phyloP scores from a whole-genome alignment of 208 protist genomes.

The Wallacemonas sp. region DNA sequence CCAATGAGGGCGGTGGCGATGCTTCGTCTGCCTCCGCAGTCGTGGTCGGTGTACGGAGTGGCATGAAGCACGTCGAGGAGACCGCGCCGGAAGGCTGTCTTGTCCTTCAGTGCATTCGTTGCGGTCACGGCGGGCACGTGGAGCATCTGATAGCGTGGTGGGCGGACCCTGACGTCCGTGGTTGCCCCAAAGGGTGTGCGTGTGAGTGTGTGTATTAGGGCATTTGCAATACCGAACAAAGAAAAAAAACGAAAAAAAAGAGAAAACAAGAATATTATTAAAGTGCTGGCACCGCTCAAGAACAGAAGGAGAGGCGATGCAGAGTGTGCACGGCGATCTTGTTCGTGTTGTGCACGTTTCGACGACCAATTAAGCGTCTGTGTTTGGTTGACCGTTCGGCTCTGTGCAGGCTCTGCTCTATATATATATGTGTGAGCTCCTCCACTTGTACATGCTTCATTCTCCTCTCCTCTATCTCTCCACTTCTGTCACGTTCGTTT shows the following conservation, averaged over 20 bases:
- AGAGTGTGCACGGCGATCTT: no score
- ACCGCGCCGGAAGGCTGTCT: slow-evolving; percentile 48
- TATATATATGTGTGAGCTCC: no score
- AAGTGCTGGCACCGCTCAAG: no score
- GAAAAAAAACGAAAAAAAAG: slow-evolving; percentile 12
- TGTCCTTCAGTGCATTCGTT: slow-evolving; percentile 64
- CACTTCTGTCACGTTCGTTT: neutral
- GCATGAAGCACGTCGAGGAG: neutral
- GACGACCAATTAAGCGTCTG: no score
- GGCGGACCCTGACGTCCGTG: slow-evolving; percentile 46
- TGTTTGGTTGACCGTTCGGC: no score
- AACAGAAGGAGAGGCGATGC: no score
- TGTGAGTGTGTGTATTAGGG: slow-evolving; percentile 73
- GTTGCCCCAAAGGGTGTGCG: slow-evolving; percentile 73
- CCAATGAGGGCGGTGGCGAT: neutral
- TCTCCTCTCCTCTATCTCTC: neutral
- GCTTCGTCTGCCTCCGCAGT: neutral
- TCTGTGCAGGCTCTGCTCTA: no score
- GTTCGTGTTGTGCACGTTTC: no score
- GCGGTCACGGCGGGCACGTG: slow-evolving; percentile 79
- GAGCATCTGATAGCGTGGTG: slow-evolving; percentile 78
- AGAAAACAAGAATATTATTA: no score
- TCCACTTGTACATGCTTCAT: slow-evolving; percentile 6
- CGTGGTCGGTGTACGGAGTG: slow-evolving; percentile 2
- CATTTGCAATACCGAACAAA: no score